Evolutionary conservation across 2,329 filamentous ascomycete species (phyloP).

Genomic region (Coleophoma eucalyptorum): DNA sequence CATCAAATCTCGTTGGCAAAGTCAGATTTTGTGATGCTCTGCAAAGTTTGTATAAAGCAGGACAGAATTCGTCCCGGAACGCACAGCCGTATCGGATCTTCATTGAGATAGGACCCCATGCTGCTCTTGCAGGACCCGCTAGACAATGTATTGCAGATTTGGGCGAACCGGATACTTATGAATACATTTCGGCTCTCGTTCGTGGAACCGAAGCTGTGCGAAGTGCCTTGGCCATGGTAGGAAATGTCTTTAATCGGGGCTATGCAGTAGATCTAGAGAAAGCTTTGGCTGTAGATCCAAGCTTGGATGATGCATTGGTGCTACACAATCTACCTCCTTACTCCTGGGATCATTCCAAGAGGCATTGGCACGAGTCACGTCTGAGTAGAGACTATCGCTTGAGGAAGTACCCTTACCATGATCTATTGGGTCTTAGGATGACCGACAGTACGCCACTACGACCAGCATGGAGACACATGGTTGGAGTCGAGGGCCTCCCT

Average conservation of each 20-base stretch:
- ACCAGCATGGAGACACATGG: conserved; percentile 22
- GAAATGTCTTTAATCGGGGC: conserved; percentile 1
- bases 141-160: conserved; percentile 1
- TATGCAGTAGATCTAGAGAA: conserved; percentile 1
- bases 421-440: conserved; percentile 38
- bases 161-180: neutral
- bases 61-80: neutral
- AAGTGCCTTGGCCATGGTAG: neutral
- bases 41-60: neutral
- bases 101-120: conserved; percentile 1
- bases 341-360: conserved; percentile 46
- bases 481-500: conserved; percentile 36
- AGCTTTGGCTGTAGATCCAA: neutral
- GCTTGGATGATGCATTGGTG: neutral
- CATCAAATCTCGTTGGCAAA: conserved; percentile 35
- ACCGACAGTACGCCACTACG: conserved; percentile 10
- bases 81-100: conserved; percentile 11
- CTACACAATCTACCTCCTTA: conserved; percentile 38
- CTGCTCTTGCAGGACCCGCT: conserved; percentile 1
- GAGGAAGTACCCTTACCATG: conserved; percentile 39
- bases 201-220: conserved; percentile 2
- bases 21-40: conserved; percentile 36
- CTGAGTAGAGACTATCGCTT: conserved; percentile 39
- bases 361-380: conserved; percentile 49
- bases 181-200: conserved; percentile 1